Base-by-base conservation (phyloP, 768 basidiomycete genomes). In the Infundibulicybe gibba region DNA sequence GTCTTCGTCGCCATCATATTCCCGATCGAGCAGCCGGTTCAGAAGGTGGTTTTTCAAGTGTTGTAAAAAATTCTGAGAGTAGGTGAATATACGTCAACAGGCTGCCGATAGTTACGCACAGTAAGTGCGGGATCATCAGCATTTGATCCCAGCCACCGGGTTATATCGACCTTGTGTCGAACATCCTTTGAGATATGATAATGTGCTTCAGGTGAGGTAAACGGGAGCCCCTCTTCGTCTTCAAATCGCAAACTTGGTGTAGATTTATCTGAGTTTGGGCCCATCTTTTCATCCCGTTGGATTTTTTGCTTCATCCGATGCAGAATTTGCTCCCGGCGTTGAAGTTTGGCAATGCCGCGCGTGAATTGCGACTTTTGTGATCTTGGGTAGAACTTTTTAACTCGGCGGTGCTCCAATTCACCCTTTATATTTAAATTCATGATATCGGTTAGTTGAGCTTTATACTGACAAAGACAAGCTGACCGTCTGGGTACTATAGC, bases 321-420 rank as follows among this genome's bases (percentile, higher is more conserved):
- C 3, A 57, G 45, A 11, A 56, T 15, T 13, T 52, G 44, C 30
- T 54, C 47, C 17, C 46, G 39, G 11, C 49, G 42, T 42, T 53
- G 43, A 11, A 47, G 49, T 39, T 25, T 55, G 0, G 59, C 54
- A 30, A 72, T 69, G 12, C 63, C 58, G 0, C n/a, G 31, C 1
- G 40, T 48, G 17, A 52, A 51, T 1, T 57, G 45, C 14, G 54
- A 59, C 44, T 70, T 71, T 53, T 63, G 66, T 2, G 63, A 64
- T 0, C 55, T 50, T 3, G 49, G 21, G 40, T 69, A 76, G 37
- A 60, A 66, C 0, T 47, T 35, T 50, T 77, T 76, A 8, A 62
- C 57, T 0, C 41, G 50, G 0, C 57, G 49, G 42, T 77, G 73
- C 48, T 72, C 61, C 0, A 61, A 57, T 47, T 75, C 71, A 2